phyloP scores from a whole-genome alignment of 2,329 filamentous ascomycete genomes.

The Fusarium nematophilum region DNA sequence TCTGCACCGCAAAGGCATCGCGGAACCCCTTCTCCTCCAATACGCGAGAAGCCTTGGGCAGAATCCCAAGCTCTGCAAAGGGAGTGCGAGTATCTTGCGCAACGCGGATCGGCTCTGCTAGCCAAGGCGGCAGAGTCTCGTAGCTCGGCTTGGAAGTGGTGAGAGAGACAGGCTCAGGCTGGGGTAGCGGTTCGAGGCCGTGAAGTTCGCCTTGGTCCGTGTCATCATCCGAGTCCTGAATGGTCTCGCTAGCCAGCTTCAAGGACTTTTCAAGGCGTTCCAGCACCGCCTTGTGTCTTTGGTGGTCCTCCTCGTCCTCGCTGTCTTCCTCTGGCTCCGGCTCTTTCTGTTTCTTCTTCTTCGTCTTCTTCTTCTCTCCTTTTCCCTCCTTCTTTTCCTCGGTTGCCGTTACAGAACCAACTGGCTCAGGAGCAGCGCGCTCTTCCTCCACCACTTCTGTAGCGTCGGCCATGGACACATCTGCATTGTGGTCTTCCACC shows the following conservation, averaged over 20 bases:
- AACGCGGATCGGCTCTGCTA: slow-evolving; percentile 79
- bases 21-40: slow-evolving; percentile 69
- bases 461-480: slow-evolving; percentile 40
- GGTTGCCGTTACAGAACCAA: slow-evolving; percentile 1
- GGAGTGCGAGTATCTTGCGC: slow-evolving; percentile 67
- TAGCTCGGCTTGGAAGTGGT: slow-evolving; percentile 72
- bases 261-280: slow-evolving; percentile 68
- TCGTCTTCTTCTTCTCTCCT: slow-evolving; percentile 41
- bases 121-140: slow-evolving; percentile 83
- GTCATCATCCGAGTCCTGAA: slow-evolving; percentile 48
- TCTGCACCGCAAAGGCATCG: slow-evolving; percentile 58
- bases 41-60: slow-evolving; percentile 67
- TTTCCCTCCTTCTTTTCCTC: slow-evolving; percentile 24
- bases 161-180: slow-evolving; percentile 73
- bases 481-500: slow-evolving; percentile 27
- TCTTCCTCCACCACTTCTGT: slow-evolving; percentile 7
- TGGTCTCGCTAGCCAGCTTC: slow-evolving; percentile 57
- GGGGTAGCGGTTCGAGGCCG: slow-evolving; percentile 84
- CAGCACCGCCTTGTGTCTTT: slow-evolving; percentile 63
- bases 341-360: slow-evolving; percentile 48
- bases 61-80: slow-evolving; percentile 74
- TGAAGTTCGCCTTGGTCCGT: slow-evolving; percentile 63
- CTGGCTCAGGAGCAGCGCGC: slow-evolving; percentile 3
- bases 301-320: slow-evolving; percentile 44
- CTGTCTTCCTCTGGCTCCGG: slow-evolving; percentile 35